Conservation (phyloP, 257 asterid genomes). For the Capsicum chinense region DNA sequence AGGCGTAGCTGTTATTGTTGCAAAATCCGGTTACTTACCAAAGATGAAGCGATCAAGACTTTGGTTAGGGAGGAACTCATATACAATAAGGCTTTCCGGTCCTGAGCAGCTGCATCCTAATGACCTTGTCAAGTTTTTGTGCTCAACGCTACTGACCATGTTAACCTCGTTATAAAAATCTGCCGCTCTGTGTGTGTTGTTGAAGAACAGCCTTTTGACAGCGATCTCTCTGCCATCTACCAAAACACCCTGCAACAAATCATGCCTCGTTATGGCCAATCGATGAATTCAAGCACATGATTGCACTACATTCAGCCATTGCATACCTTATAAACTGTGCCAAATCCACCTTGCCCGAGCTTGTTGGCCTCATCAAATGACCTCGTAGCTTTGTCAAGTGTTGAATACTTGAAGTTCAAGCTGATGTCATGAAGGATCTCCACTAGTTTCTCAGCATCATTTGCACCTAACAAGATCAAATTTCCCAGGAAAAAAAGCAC, state of each 20-base stretch:
- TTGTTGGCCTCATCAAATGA: too few relatives aligned
- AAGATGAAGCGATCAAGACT: slow-evolving; percentile 43
- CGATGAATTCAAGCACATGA: too few relatives aligned
- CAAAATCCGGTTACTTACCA: slow-evolving; percentile 31
- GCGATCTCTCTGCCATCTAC: slow-evolving; percentile 44
- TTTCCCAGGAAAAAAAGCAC: too few relatives aligned
- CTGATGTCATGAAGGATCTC: too few relatives aligned
- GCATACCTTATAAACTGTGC: too few relatives aligned
- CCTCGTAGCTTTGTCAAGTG: too few relatives aligned
- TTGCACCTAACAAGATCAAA: too few relatives aligned
- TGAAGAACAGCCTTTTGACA: slow-evolving; percentile 41
- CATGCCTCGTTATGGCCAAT: not conserved
- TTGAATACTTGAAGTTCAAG: too few relatives aligned
- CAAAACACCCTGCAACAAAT: slow-evolving; percentile 33
- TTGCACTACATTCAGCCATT: too few relatives aligned
- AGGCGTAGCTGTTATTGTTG: not conserved
- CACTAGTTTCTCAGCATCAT: too few relatives aligned
- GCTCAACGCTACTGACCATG: slow-evolving; percentile 37
- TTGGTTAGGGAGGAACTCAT: slow-evolving; percentile 36
- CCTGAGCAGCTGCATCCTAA: slow-evolving; percentile 43
- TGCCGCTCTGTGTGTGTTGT: slow-evolving; percentile 30
- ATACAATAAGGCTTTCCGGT: slow-evolving; percentile 42
- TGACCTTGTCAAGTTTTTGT: slow-evolving; percentile 36
- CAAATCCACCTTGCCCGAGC: too few relatives aligned
- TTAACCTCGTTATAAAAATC: slow-evolving; percentile 42